These are phyloP conservation scores for Lithospermum erythrorhizon DNA, from an alignment of 257 asterid genomes.

Conservation along the genomic window DNA sequence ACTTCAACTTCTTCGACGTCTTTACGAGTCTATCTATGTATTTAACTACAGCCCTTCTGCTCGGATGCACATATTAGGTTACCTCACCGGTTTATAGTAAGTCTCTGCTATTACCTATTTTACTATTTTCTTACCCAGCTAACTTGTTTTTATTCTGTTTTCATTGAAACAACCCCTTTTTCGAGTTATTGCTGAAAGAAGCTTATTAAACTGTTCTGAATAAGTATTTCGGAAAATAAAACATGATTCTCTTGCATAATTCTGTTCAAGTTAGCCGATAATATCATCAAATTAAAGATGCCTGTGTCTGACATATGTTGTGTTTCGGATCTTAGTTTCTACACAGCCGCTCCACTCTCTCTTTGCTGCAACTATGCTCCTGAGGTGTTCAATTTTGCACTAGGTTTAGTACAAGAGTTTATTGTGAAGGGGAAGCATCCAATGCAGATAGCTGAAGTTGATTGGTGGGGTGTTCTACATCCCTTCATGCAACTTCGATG, in stretches of 20 bases:
- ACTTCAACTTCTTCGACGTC: slow-evolving; percentile 69
- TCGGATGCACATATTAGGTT: slow-evolving; percentile 71
- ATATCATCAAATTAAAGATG: not conserved
- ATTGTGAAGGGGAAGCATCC: slow-evolving; percentile 56
- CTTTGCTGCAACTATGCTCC: slow-evolving; percentile 49
- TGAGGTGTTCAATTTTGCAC: slow-evolving; percentile 43
- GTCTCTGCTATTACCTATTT: slow-evolving; percentile 12
- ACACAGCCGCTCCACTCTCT: slow-evolving; percentile 80
- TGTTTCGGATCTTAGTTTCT: slow-evolving; percentile 49
- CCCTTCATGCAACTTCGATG: slow-evolving; percentile 62
- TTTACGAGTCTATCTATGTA: slow-evolving; percentile 64
- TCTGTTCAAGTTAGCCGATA: not conserved
- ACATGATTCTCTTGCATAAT: not conserved
- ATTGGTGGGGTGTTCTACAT: slow-evolving; percentile 34
- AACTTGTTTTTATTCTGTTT: not conserved
- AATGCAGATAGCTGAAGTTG: slow-evolving; percentile 31
- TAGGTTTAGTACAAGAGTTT: slow-evolving; percentile 34
- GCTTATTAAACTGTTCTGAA: no score
- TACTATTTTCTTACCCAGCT: not conserved
- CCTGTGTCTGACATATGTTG: slow-evolving; percentile 8
- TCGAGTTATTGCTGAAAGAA: no score
- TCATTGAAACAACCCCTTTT: no score
- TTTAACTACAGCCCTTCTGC: slow-evolving; percentile 80
- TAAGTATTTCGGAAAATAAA: no score
- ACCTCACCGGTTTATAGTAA: slow-evolving; percentile 66